Evolutionary conservation across 1,139 yeast genomes (phyloP), one percentile per base, ranked within the genome.

Genomic region (Yamadazyma spencermartinsiae): DNA sequence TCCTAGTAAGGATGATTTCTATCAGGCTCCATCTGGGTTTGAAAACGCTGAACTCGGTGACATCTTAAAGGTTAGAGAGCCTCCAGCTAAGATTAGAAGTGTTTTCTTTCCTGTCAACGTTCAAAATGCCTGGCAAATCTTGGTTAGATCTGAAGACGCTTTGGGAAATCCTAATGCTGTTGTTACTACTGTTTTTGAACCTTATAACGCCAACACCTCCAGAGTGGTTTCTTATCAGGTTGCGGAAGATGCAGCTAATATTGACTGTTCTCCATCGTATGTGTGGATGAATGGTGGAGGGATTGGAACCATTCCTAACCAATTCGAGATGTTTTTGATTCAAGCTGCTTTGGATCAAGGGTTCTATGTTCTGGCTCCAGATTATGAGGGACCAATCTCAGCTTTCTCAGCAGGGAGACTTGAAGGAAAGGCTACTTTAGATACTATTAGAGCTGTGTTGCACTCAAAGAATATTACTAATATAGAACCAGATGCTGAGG

Each of bases 281-380:
- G 52, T 61, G 0, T 48, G 60, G 24, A 21, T 35, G 14, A 59
- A 60, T 13, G 60, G 63, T 9, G 45, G 44, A 7, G 45, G 46
- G 8, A 31, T 50, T 29, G 39, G 41, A 10, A 55, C 60, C 14
- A 25, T 56, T 23, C 38, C 43, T 12, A 44, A 51, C 4, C 53
- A 42, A 33, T 44, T 49, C 13, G 72, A 66, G 44, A 57, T 61
- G 58, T 36, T 49, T 16, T 46, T 62, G 20, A 51, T 64, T 24
- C 55, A 53, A 36, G 43, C 50, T 5, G 55, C 58, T 13, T 52
- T 68, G 35, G 46, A 58, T 29, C 44, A 55, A 40, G 53, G 53
- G 24, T 67, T 61, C 49, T 62, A 52, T 40, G 68, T 68, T 4
- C 58, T 59, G 2, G 45, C 56, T 16, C 63, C 74, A 1, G 74